phyloP scores from a whole-genome alignment of 805 yeast species.

The Candida silvicultrix region DNA sequence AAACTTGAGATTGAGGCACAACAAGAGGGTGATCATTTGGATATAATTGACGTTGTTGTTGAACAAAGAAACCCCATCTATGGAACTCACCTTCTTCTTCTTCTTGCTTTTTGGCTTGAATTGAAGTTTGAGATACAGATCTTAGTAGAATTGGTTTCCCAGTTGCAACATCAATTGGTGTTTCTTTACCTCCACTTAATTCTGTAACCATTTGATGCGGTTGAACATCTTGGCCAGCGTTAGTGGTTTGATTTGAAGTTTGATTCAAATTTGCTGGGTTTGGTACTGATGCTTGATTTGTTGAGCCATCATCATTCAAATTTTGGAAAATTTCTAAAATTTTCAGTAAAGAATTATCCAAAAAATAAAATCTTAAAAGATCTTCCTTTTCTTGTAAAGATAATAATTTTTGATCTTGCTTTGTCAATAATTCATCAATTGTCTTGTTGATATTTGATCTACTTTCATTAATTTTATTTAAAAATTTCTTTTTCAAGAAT shows the following conservation, averaged over 20 bases:
- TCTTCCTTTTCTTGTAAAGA: constrained; percentile 70
- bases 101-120: constrained; percentile 70
- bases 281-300: constrained; percentile 5
- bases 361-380: constrained; percentile 56
- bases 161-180: constrained; percentile 60
- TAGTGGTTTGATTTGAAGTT: constrained; percentile 3
- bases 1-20: constrained; percentile 1
- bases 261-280: constrained; percentile 3
- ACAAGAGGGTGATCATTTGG: constrained; percentile 16
- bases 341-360: constrained; percentile 65
- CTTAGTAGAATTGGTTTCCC: constrained; percentile 68
- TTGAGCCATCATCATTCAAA: constrained; percentile 15
- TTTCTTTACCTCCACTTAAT: constrained; percentile 42
- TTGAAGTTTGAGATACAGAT: constrained; percentile 56
- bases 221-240: constrained; percentile 6
- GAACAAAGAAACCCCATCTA: constrained; percentile 77
- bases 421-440: constrained; percentile 49
- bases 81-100: constrained; percentile 92
- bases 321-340: constrained; percentile 31
- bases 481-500: constrained; percentile 31
- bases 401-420: constrained; percentile 49
- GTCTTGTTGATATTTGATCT: constrained; percentile 39
- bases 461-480: constrained; percentile 34
- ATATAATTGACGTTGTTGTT: constrained; percentile 42
- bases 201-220: constrained; percentile 76